A percentile compares a stretch with the other conserved stretches of the same genome.
These are phyloP conservation scores for Cornus controversa DNA, from an alignment of 148 eudicot species.

Conservation along the genomic window DNA sequence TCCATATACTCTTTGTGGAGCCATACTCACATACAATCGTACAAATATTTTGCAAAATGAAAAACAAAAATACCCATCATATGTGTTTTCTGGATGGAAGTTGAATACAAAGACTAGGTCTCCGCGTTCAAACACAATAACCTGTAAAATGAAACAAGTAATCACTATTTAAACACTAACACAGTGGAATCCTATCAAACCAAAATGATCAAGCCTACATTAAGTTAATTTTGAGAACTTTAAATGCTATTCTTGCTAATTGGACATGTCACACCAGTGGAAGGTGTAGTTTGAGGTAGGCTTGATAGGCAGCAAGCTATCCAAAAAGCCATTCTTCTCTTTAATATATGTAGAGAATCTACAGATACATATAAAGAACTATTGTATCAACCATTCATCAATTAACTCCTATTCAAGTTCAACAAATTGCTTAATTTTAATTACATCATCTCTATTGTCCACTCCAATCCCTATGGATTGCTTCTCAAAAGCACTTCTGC, in stretches of 20 bases:
- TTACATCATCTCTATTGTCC: background rate
- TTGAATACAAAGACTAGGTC: slow-evolving; percentile 94
- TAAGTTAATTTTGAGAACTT: background rate
- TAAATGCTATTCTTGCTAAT: background rate
- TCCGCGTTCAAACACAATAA: slow-evolving; percentile 93
- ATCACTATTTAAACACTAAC: background rate
- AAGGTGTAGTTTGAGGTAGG: too few species aligned
- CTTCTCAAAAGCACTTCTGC: background rate
- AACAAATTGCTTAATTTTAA: background rate
- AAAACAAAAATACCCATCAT: slow-evolving; percentile 65
- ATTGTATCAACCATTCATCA: background rate
- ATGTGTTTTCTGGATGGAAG: slow-evolving; percentile 83
- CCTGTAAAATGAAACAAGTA: slow-evolving; percentile 42
- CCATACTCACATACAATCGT: slow-evolving; percentile 1
- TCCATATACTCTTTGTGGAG: background rate
- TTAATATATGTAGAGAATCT: too few species aligned
- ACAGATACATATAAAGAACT: too few species aligned
- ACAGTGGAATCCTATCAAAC: background rate
- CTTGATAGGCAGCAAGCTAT: too few species aligned
- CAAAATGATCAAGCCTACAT: too few species aligned
- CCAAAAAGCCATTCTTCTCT: too few species aligned
- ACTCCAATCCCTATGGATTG: background rate
- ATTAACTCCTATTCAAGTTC: background rate
- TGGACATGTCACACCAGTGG: background rate
- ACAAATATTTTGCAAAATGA: background rate